Evolutionary conservation across 1,139 yeast species (phyloP).

Genomic region (Pichia sp.): DNA sequence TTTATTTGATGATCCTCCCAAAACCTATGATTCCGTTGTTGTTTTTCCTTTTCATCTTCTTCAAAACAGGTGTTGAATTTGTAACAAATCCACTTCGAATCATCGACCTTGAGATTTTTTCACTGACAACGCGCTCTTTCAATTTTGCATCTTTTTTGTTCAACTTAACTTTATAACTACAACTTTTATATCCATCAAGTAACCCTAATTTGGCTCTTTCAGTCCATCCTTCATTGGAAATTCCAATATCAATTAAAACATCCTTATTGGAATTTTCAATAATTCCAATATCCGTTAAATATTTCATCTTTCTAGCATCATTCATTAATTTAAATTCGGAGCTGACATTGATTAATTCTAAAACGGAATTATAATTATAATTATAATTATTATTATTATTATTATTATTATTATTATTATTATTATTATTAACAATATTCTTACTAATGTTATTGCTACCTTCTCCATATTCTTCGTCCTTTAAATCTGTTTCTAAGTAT

Average conservation of each 20-base stretch:
- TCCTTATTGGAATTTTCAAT: neutral
- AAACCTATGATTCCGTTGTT: neutral
- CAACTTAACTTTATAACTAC: conserved; percentile 4
- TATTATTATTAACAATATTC: neutral
- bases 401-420: too few species aligned
- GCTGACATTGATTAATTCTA: neutral
- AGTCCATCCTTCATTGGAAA: conserved; percentile 8
- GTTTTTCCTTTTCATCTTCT: neutral
- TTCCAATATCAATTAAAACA: conserved; percentile 10
- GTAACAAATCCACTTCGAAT: neutral
- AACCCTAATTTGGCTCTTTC: conserved; percentile 10
- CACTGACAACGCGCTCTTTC: conserved; percentile 6
- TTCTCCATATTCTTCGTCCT: neutral
- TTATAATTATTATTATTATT: too few species aligned
- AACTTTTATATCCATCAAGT: neutral
- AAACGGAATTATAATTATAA: neutral
- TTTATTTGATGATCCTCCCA: neutral
- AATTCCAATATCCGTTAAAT: neutral
- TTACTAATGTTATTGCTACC: neutral
- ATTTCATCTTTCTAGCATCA: conserved; percentile 11
- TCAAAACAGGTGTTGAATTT: neutral
- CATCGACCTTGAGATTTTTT: conserved; percentile 6
- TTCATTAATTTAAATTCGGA: conserved; percentile 9
- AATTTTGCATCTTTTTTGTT: conserved; percentile 1
- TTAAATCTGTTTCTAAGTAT: conserved; percentile 12